These are phyloP conservation scores for Trametes polyzona DNA, from an alignment of 1,284 basidiomycete genomes.

Conservation along the genomic window DNA sequence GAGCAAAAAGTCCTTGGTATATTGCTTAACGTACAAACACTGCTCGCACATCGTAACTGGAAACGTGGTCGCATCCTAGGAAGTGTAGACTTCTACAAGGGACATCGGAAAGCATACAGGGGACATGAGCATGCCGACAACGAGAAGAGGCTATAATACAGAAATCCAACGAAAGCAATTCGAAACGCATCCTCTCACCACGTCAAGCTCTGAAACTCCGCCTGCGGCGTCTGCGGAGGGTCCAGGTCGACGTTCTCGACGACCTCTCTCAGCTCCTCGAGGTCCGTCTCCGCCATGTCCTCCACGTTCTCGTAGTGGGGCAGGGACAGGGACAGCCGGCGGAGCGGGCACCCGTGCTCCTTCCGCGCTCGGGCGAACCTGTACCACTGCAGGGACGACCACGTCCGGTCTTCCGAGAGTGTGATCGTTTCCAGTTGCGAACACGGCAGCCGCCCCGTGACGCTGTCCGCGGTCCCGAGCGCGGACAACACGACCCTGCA, in stretches of 20 bases:
- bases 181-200: constrained; percentile 15
- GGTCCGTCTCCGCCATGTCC: constrained; percentile 36
- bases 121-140: no score
- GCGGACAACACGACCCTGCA: constrained; percentile 34
- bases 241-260: constrained; percentile 36
- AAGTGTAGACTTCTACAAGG: no score
- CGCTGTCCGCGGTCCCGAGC: constrained; percentile 26
- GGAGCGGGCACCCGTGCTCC: constrained; percentile 30
- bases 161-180: not conserved
- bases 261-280: constrained; percentile 30
- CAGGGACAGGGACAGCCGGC: constrained; percentile 33
- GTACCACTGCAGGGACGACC: constrained; percentile 37
- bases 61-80: no score
- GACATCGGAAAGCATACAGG: no score
- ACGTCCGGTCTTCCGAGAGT: constrained; percentile 35
- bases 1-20: no score
- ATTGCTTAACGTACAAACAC: no score
- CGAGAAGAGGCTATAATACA: constrained; percentile 2
- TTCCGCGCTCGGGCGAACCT: constrained; percentile 30
- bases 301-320: constrained; percentile 37
- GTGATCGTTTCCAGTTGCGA: constrained; percentile 32
- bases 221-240: constrained; percentile 26
- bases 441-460: constrained; percentile 30
- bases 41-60: no score
- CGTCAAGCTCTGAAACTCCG: constrained; percentile 24